Conservation (phyloP, 345 rosid species). For the Eucalyptus sideroxylon region DNA sequence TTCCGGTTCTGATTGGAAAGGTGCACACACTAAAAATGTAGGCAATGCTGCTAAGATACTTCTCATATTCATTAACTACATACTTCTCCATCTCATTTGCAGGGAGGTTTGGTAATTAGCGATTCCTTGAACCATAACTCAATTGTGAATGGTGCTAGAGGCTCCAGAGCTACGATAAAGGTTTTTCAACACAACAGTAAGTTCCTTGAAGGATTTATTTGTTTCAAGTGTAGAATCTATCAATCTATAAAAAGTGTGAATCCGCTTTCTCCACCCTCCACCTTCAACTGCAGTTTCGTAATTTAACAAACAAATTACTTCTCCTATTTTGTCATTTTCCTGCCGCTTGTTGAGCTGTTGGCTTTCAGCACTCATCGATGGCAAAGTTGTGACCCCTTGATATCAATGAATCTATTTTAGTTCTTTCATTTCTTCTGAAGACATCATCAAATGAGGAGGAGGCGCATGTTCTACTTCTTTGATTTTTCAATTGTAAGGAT, state of each 20-base stretch:
- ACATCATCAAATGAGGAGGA: neutral
- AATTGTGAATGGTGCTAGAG: conserved; percentile 93
- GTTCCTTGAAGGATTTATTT: conserved; percentile 1
- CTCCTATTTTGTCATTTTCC: neutral
- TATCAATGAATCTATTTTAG: neutral
- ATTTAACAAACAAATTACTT: neutral
- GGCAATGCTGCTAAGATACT: neutral
- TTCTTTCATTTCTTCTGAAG: neutral
- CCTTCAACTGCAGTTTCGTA: neutral
- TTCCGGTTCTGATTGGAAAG: conserved; percentile 87
- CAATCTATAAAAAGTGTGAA: neutral
- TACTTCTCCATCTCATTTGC: neutral
- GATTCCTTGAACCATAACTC: conserved; percentile 97
- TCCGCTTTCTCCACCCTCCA: neutral
- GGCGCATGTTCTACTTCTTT: neutral
- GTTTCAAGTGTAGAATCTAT: neutral
- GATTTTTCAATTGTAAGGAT: neutral
- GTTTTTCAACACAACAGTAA: conserved; percentile 95
- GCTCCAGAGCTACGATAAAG: conserved; percentile 89
- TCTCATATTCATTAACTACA: neutral
- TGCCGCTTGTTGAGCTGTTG: neutral
- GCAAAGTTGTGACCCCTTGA: neutral
- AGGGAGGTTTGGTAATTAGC: conserved; percentile 90
- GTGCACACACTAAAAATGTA: conserved; percentile 5
- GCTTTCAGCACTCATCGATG: neutral